A percentile compares a stretch with the other conserved stretches of the same genome.
Evolutionary conservation across 331 rosid genomes (phyloP).

Genomic region (Stylosanthes scabra): DNA sequence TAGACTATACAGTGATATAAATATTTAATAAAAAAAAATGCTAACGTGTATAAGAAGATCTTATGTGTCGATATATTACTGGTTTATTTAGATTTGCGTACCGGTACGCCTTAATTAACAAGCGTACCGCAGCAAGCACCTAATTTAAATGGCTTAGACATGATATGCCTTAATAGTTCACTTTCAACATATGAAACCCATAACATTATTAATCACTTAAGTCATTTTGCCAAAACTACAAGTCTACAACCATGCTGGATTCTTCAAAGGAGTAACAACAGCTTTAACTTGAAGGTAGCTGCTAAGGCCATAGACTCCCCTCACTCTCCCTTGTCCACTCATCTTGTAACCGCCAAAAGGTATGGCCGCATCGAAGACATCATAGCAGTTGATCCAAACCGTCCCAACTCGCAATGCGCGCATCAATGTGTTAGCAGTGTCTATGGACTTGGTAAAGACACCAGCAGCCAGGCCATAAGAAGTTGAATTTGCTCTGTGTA

Average conservation of each 20-base stretch:
- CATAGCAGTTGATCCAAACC: slow-evolving; percentile 82
- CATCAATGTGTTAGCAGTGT: slow-evolving; percentile 71
- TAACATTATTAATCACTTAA: not conserved
- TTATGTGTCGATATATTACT: no score
- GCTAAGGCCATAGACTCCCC: slow-evolving; percentile 76
- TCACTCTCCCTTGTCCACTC: slow-evolving; percentile 88
- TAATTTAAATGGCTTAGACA: no score
- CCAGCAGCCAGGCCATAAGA: slow-evolving; percentile 85
- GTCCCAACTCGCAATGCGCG: slow-evolving; percentile 80
- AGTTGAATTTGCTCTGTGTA: slow-evolving; percentile 69
- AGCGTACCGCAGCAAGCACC: no score
- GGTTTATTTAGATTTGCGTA: no score
- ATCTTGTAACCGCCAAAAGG: slow-evolving; percentile 94
- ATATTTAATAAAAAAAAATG: no score
- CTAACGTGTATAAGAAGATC: no score
- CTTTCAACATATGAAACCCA: not conserved
- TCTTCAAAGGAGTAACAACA: slow-evolving; percentile 71
- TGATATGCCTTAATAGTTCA: not conserved
- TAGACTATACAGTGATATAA: no score
- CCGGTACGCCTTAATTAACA: no score
- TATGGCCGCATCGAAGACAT: slow-evolving; percentile 86
- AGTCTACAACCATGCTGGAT: slow-evolving; percentile 86
- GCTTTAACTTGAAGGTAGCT: slow-evolving; percentile 87
- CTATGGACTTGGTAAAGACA: slow-evolving; percentile 63
- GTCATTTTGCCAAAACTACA: not conserved